Conservation (phyloP, 768 basidiomycete genomes). For the Polyporus arcularius region DNA sequence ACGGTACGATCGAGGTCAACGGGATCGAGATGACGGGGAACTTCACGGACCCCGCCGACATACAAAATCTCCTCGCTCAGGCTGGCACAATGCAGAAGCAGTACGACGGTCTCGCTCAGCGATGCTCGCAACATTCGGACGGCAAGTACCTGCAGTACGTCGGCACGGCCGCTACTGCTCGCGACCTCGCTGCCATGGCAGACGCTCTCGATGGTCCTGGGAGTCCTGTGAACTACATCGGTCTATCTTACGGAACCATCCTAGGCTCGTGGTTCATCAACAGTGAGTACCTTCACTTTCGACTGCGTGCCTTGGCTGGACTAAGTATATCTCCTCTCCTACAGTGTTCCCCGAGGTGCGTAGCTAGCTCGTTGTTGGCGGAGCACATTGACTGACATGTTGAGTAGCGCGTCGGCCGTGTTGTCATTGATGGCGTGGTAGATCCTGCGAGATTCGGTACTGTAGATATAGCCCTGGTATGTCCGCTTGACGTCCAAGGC, state of each 20-base stretch:
- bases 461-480: conserved; percentile 1
- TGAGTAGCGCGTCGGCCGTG: conserved; percentile 6
- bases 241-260: conserved; percentile 9
- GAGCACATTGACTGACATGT: neutral
- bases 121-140: neutral
- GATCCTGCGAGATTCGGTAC: neutral
- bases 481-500: neutral
- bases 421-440: conserved; percentile 9
- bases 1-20: conserved; percentile 5
- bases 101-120: conserved; percentile 5
- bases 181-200: conserved; percentile 9
- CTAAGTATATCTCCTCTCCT: no score
- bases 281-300: neutral
- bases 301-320: neutral
- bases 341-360: conserved; percentile 12
- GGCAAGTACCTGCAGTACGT: conserved; percentile 9
- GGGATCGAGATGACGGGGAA: conserved; percentile 8
- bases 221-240: conserved; percentile 7
- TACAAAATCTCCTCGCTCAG: conserved; percentile 1
- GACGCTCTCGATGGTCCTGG: conserved; percentile 13
- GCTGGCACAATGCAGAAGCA: conserved; percentile 10
- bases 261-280: conserved; percentile 9
- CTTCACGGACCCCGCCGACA: conserved; percentile 5
- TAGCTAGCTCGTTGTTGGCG: no score
- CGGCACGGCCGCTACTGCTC: conserved; percentile 7